phyloP scores from a whole-genome alignment of 192 early-diverging fungal species.

The Coemansia sp. region DNA sequence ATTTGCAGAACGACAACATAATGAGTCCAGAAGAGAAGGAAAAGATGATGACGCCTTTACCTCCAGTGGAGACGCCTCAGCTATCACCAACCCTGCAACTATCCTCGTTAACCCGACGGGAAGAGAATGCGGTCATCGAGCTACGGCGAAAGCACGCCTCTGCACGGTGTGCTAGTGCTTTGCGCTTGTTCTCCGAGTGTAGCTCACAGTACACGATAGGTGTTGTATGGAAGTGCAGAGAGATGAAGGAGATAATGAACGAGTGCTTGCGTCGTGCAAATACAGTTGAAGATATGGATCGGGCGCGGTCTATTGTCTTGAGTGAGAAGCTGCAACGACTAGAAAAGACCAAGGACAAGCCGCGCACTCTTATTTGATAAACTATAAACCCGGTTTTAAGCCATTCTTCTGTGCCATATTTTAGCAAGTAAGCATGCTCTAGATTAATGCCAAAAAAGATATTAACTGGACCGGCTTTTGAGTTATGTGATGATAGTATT shows the following conservation, averaged over 20 bases:
- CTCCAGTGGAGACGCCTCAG: conserved; percentile 35
- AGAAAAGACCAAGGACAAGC: conserved; percentile 40
- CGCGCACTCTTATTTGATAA: conserved; percentile 34
- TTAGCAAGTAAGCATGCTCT: not conserved
- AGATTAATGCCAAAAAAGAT: not conserved
- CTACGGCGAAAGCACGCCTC: conserved; percentile 46
- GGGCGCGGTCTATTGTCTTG: conserved; percentile 35
- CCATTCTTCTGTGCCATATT: conserved; percentile 1
- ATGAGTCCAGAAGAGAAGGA: conserved; percentile 43
- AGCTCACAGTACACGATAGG: conserved; percentile 47
- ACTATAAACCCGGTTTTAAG: not conserved
- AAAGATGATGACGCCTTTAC: conserved; percentile 42
- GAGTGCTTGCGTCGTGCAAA: conserved; percentile 53
- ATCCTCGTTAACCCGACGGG: conserved; percentile 39
- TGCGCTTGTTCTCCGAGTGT: conserved; percentile 46
- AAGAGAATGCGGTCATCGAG: conserved; percentile 46
- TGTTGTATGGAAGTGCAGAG: conserved; percentile 50
- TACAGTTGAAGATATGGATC: conserved; percentile 50
- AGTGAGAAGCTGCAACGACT: conserved; percentile 24
- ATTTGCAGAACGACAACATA: not conserved
- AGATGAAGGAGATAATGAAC: conserved; percentile 48
- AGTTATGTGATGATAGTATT: not conserved
- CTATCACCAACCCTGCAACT: conserved; percentile 31
- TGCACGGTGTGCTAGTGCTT: conserved; percentile 26
- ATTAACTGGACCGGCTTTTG: not conserved